phyloP scores from a whole-genome alignment of 192 early-diverging fungal genomes.

The Gonapodya prolifera region DNA sequence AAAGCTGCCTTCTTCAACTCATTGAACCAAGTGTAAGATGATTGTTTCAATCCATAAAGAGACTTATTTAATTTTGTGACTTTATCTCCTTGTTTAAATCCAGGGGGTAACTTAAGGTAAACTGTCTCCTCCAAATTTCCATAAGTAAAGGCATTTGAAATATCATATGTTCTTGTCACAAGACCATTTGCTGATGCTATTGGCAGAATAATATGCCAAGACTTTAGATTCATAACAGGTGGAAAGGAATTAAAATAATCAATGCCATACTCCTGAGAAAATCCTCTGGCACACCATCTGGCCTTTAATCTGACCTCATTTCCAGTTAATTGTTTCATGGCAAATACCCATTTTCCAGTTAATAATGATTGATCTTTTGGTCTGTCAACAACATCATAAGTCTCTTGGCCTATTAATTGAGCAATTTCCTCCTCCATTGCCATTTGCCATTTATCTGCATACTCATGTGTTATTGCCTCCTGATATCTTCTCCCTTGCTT shows the following conservation, averaged over 20 bases:
- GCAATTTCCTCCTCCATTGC: too few relatives aligned
- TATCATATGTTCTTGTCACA: neutral
- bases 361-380: too few relatives aligned
- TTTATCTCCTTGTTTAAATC: neutral
- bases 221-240: neutral
- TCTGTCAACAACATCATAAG: too few relatives aligned
- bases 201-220: neutral
- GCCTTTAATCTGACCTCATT: neutral
- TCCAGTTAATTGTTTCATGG: neutral
- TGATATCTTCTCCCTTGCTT: too few relatives aligned
- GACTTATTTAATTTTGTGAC: neutral
- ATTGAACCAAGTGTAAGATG: neutral
- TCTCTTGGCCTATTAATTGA: too few relatives aligned
- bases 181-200: neutral
- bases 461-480: too few relatives aligned
- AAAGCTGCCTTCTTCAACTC: neutral
- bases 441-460: too few relatives aligned
- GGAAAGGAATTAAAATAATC: neutral
- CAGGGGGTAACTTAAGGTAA: neutral
- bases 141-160: neutral
- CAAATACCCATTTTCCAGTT: neutral
- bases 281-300: neutral
- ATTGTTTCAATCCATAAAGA: neutral
- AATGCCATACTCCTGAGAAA: neutral
- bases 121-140: neutral